Evolutionary conservation across 345 rosid species (phyloP).

Genomic region (Gossypium arboreum): DNA sequence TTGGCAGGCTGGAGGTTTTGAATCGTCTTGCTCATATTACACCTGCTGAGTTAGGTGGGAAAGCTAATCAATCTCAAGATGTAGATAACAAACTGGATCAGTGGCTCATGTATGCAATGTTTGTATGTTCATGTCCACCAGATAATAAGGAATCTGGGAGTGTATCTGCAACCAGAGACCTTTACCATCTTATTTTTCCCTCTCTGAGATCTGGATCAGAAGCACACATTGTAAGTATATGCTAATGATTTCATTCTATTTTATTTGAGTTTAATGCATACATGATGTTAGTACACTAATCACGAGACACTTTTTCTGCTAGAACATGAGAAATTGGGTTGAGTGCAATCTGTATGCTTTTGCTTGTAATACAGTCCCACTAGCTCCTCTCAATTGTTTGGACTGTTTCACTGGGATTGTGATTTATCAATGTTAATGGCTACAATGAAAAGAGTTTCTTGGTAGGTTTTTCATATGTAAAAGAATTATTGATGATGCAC

Average conservation of each 20-base stretch:
- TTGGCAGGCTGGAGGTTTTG: constrained; percentile 70
- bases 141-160: constrained; percentile 76
- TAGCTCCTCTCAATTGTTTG: neutral
- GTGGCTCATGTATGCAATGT: constrained; percentile 96
- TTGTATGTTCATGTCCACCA: constrained; percentile 94
- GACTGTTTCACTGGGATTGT: neutral
- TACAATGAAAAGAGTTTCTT: neutral
- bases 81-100: constrained; percentile 91
- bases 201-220: constrained; percentile 89
- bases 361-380: neutral
- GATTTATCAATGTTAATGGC: constrained; percentile 6
- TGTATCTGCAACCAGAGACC: constrained; percentile 73
- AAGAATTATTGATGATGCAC: neutral
- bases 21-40: constrained; percentile 86
- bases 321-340: neutral
- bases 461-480: neutral
- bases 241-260: neutral
- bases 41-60: constrained; percentile 92
- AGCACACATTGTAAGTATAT: constrained; percentile 64
- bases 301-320: neutral
- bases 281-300: neutral
- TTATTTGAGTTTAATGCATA: neutral
- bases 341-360: neutral
- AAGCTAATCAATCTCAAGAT: constrained; percentile 85
- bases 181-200: constrained; percentile 84